A percentile compares a stretch with the other conserved stretches of the same genome.
Conservation (phyloP, 768 basidiomycete genomes). For the Naganishia antarctica region DNA sequence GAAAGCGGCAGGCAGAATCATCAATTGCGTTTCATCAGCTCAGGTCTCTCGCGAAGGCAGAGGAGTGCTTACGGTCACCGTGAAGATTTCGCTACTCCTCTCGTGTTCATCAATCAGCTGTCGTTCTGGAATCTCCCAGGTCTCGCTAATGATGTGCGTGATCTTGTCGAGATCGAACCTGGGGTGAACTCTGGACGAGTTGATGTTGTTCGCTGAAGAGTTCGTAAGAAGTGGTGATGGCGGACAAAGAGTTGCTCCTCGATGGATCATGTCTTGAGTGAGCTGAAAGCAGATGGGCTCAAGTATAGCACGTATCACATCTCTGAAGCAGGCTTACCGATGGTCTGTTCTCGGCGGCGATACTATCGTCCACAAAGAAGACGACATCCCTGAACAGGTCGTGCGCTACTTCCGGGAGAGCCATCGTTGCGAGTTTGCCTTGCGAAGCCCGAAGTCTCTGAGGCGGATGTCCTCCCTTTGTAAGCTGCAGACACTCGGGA, state of each 20-base stretch:
- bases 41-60: not conserved
- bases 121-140: slow-evolving; percentile 23
- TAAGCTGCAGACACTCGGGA: too few species aligned
- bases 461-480: too few species aligned
- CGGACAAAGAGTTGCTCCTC: slow-evolving; percentile 1
- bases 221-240: not conserved
- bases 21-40: too few species aligned
- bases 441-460: too few species aligned
- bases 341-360: slow-evolving; percentile 1
- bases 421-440: too few species aligned
- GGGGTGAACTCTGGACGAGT: not conserved
- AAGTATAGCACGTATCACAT: too few species aligned
- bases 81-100: not conserved
- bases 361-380: slow-evolving; percentile 20
- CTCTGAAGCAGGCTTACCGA: too few species aligned
- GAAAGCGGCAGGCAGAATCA: not conserved
- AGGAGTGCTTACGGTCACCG: slow-evolving; percentile 15
- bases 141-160: slow-evolving; percentile 25
- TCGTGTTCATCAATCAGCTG: not conserved
- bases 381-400: slow-evolving; percentile 13
- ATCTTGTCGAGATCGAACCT: slow-evolving; percentile 19
- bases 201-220: not conserved
- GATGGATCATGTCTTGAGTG: slow-evolving; percentile 11
- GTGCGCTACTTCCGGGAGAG: not conserved
- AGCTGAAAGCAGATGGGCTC: not conserved